A percentile compares a stretch with the other conserved stretches of the same genome.
phyloP scores from a whole-genome alignment of 371 early-diverging fungal species.

The Syncephalastrum racemosum region DNA sequence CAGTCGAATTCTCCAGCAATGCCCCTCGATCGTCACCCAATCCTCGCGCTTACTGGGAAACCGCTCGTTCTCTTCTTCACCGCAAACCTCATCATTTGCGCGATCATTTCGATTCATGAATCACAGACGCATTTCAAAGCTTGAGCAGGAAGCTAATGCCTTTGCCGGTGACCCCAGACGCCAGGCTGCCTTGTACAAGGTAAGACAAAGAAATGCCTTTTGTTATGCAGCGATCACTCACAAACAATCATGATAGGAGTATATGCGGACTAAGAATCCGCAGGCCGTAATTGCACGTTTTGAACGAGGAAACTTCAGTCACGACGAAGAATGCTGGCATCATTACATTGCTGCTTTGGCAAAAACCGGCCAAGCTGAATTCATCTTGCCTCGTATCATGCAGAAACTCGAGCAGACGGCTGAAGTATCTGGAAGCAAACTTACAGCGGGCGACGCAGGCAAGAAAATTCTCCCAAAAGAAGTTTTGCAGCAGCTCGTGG shows the following conservation, averaged over 20 bases:
- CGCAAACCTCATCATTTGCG: constrained; percentile 3
- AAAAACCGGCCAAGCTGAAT: constrained; percentile 61
- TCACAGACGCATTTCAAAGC: constrained; percentile 50
- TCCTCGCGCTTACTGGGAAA: background rate
- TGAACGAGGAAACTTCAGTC: constrained; percentile 65
- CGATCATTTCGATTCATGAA: constrained; percentile 41
- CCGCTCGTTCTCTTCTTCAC: constrained; percentile 11
- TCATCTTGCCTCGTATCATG: constrained; percentile 62
- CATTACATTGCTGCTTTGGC: constrained; percentile 72
- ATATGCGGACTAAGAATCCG: constrained; percentile 63
- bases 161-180: constrained; percentile 51
- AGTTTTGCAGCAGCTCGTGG: constrained; percentile 36
- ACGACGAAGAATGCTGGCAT: constrained; percentile 67
- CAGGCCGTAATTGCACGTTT: constrained; percentile 66
- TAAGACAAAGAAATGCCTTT: constrained; percentile 13
- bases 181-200: constrained; percentile 70
- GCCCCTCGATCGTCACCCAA: constrained; percentile 5
- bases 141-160: constrained; percentile 66
- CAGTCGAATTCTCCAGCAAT: constrained; percentile 2
- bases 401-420: constrained; percentile 58
- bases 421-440: constrained; percentile 6
- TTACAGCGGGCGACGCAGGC: constrained; percentile 4
- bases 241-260: constrained; percentile 47
- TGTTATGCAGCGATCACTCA: no score
- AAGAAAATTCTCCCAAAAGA: constrained; percentile 24